Conservation (phyloP, 768 basidiomycete species). For the Rhodotorula diobovata region DNA sequence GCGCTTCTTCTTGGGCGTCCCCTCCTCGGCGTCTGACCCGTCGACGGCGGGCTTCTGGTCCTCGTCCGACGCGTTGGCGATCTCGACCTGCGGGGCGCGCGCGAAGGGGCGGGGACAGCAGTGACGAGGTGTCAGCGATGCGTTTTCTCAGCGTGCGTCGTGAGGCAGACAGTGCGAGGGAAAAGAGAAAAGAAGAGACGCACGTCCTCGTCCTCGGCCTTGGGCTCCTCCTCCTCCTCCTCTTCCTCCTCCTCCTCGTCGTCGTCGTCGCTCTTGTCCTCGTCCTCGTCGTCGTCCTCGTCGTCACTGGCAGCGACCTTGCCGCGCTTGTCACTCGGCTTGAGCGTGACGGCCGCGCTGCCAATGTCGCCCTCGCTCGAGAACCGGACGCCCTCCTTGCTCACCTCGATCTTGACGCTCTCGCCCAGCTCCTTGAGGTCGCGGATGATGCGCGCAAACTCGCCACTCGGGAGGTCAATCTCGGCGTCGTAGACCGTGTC, state of each 20-base stretch:
- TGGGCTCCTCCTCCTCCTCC: constrained; percentile 21
- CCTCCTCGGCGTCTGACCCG: constrained; percentile 39
- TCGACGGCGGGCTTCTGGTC: constrained; percentile 49
- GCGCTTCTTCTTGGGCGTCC: constrained; percentile 41
- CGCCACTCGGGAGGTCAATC: constrained; percentile 74
- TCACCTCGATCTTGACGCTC: constrained; percentile 88
- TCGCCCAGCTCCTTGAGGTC: constrained; percentile 88
- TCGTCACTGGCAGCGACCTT: constrained; percentile 19
- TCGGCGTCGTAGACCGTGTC: constrained; percentile 96
- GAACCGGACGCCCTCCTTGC: constrained; percentile 92
- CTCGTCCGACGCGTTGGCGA: constrained; percentile 51
- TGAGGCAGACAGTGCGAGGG: background rate
- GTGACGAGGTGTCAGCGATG: background rate
- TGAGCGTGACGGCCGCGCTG: constrained; percentile 77
- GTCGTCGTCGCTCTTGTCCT: constrained; percentile 31
- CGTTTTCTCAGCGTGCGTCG: no score
- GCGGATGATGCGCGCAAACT: constrained; percentile 87
- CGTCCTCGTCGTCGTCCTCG: constrained; percentile 33
- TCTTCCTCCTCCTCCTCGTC: constrained; percentile 42
- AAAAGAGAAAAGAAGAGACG: background rate
- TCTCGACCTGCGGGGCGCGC: constrained; percentile 4
- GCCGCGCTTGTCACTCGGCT: constrained; percentile 53
- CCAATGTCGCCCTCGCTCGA: constrained; percentile 89
- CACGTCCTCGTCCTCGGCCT: constrained; percentile 47
- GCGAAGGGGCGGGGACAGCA: background rate